Percentiles rank a stretch among this genome's conserved stretches.
These are phyloP conservation scores for Dictyostelium intermedium DNA, from an alignment of 78 protist species.

Conservation along the genomic window DNA sequence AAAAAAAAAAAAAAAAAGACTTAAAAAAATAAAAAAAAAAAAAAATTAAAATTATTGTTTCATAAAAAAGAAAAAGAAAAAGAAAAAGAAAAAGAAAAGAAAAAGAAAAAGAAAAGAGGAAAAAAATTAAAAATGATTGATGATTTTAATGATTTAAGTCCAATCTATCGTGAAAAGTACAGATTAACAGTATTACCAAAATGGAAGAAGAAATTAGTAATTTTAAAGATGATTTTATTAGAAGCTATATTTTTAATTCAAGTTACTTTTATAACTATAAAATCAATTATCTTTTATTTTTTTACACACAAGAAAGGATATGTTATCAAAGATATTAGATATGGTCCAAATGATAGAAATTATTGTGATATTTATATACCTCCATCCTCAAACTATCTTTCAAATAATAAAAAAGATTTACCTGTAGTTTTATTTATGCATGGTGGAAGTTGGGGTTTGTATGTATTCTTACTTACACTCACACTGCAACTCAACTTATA, in stretches of 20 bases:
- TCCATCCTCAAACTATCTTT: not conserved
- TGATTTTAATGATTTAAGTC: not conserved
- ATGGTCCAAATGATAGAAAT: slow-evolving; percentile 32
- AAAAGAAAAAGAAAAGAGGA: not conserved
- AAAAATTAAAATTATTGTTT: no score
- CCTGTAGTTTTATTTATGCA: slow-evolving; percentile 32
- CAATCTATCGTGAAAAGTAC: not conserved
- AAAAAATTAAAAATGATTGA: not conserved
- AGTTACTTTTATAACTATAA: not conserved
- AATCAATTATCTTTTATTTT: not conserved
- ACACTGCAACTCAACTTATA: not conserved
- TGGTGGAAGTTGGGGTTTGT: slow-evolving; percentile 62
- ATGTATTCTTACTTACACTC: no score
- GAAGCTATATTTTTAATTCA: not conserved
- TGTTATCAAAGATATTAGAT: slow-evolving; percentile 30
- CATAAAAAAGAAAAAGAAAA: not conserved
- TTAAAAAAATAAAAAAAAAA: no score
- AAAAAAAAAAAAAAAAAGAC: no score
- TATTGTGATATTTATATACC: slow-evolving; percentile 38
- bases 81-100: not conserved
- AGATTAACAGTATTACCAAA: slow-evolving; percentile 3
- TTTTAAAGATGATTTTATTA: not conserved
- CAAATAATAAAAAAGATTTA: not conserved
- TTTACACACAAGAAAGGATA: not conserved
- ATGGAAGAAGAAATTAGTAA: slow-evolving; percentile 4